phyloP scores from a whole-genome alignment of 768 basidiomycete genomes.

The Goffeauzyma gilvescens region DNA sequence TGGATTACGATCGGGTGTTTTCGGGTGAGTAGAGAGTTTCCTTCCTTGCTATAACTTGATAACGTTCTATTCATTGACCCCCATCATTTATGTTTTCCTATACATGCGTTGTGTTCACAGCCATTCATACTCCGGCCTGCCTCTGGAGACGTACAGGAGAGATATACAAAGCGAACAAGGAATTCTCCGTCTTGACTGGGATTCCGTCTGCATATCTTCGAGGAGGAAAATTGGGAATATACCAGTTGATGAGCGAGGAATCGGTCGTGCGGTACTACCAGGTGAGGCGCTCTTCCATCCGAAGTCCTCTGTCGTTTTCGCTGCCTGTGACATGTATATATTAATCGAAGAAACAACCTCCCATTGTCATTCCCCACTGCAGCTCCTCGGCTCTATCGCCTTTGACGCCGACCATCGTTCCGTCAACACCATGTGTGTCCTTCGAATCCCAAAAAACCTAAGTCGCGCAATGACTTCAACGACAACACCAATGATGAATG shows the following conservation, averaged over 20 bases:
- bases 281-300: too few species aligned
- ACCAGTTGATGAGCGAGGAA: conserved; percentile 96
- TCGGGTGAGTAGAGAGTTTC: conserved; percentile 19
- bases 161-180: conserved; percentile 94
- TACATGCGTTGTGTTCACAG: conserved; percentile 43
- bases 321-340: conserved; percentile 1
- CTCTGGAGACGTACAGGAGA: conserved; percentile 93
- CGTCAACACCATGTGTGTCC: conserved; percentile 22
- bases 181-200: conserved; percentile 59
- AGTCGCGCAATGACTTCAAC: conserved; percentile 9
- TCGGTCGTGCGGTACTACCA: conserved; percentile 96
- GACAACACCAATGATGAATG: conserved; percentile 6
- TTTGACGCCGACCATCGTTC: conserved; percentile 25
- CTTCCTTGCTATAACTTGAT: background rate
- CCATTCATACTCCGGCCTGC: conserved; percentile 93
- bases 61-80: background rate
- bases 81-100: background rate
- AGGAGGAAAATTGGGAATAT: conserved; percentile 79
- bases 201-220: conserved; percentile 44
- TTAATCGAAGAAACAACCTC: too few species aligned
- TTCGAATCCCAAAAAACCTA: conserved; percentile 24
- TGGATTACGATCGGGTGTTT: conserved; percentile 73
- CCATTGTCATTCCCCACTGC: too few species aligned
- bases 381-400: conserved; percentile 24
- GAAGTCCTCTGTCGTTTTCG: background rate